Conservation (phyloP, 495 filamentous ascomycete genomes). For the Pseudoneurospora amorphoporcata region DNA sequence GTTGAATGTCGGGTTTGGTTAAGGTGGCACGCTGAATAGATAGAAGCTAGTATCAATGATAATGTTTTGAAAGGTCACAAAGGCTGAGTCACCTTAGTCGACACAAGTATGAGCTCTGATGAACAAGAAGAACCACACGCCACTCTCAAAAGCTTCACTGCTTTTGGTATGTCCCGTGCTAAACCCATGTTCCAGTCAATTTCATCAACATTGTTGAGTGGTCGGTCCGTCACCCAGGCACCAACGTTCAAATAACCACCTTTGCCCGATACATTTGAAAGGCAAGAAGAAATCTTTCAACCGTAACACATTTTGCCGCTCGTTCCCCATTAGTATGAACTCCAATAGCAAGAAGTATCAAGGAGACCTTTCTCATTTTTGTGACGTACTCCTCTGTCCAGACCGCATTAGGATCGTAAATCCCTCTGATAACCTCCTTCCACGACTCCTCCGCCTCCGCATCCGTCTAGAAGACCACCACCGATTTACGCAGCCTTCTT, state of each 20-base stretch:
- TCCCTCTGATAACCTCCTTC: background rate
- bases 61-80: background rate
- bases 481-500: slow-evolving; percentile 52
- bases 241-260: background rate
- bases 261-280: background rate
- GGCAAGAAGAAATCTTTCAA: background rate
- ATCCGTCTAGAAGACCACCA: background rate
- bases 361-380: background rate
- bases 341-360: background rate
- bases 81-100: background rate
- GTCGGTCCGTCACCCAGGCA: background rate
- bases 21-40: background rate
- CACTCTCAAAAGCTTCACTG: background rate
- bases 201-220: background rate
- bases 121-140: background rate
- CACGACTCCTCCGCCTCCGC: background rate
- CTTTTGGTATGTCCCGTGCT: background rate
- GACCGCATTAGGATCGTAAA: background rate
- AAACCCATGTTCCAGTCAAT: background rate
- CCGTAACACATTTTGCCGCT: background rate
- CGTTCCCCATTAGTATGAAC: background rate
- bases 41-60: background rate
- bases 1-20: background rate
- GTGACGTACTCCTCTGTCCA: background rate
- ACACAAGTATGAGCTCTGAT: background rate